Percentiles rank a stretch among this genome's conserved stretches.
These are phyloP conservation scores for Fusarium robinianum DNA, from an alignment of 2,329 filamentous ascomycete species.

Conservation along the genomic window DNA sequence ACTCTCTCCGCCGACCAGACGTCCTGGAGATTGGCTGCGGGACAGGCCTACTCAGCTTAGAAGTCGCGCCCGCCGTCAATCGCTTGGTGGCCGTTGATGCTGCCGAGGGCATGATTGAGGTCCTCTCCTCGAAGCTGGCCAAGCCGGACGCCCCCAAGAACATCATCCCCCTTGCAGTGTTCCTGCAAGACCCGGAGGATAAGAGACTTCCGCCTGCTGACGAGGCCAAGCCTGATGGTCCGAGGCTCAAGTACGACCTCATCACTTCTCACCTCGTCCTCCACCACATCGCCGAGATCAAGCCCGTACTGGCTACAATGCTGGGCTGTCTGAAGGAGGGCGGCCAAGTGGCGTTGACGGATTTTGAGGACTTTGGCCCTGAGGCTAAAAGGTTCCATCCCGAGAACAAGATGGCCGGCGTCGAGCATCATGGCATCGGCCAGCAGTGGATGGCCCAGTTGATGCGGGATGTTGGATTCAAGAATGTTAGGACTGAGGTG, in stretches of 20 bases:
- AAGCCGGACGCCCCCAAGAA: constrained; percentile 42
- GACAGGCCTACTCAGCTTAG: constrained; percentile 58
- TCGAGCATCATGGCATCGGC: constrained; percentile 58
- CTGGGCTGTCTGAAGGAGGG: constrained; percentile 52
- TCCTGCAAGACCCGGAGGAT: constrained; percentile 56
- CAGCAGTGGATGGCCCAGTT: constrained; percentile 46
- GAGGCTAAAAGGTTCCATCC: constrained; percentile 58
- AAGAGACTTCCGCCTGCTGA: constrained; percentile 44
- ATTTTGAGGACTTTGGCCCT: constrained; percentile 61
- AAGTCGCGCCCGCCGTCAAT: constrained; percentile 52
- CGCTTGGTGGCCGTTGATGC: constrained; percentile 58
- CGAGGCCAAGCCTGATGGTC: constrained; percentile 32
- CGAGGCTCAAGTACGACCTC: constrained; percentile 53
- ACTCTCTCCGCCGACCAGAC: constrained; percentile 31
- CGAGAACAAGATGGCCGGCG: constrained; percentile 54
- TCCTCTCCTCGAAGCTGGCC: constrained; percentile 50
- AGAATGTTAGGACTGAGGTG: constrained; percentile 51
- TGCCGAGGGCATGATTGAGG: constrained; percentile 58
- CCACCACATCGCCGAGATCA: constrained; percentile 57
- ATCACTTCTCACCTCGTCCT: constrained; percentile 58
- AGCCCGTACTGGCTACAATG: constrained; percentile 50
- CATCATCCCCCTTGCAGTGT: constrained; percentile 50
- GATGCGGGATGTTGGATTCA: constrained; percentile 44
- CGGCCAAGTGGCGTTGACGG: constrained; percentile 57
- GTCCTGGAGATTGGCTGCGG: constrained; percentile 62